Percentiles rank a stretch among this genome's conserved stretches.
These are phyloP conservation scores for Tricholomella constricta DNA, from an alignment of 768 basidiomycete species.

Conservation along the genomic window DNA sequence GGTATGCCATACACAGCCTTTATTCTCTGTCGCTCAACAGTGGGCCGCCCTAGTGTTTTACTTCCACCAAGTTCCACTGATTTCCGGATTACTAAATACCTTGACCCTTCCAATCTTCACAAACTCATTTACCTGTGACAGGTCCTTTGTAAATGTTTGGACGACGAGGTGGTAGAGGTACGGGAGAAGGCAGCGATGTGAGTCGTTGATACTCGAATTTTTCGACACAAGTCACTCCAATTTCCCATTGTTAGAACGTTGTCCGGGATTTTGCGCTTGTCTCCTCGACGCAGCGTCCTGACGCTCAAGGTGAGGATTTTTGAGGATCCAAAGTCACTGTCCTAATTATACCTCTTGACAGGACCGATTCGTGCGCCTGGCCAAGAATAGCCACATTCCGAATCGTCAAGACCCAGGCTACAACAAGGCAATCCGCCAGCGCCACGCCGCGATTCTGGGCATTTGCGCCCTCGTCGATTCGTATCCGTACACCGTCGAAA, in stretches of 20 bases:
- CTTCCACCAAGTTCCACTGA: constrained; percentile 85
- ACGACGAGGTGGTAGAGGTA: constrained; percentile 88
- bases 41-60: constrained; percentile 62
- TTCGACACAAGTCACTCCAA: neutral
- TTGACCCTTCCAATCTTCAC: neutral
- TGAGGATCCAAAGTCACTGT: no score
- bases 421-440: constrained; percentile 68
- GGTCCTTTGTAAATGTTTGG: constrained; percentile 79
- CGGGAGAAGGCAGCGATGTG: constrained; percentile 87
- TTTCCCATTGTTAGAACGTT: constrained; percentile 54
- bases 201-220: constrained; percentile 25
- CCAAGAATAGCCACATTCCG: constrained; percentile 69
- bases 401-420: constrained; percentile 64
- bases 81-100: constrained; percentile 56
- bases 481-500: constrained; percentile 93
- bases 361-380: constrained; percentile 80
- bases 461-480: constrained; percentile 92
- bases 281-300: constrained; percentile 74
- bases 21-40: neutral
- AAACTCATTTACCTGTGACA: constrained; percentile 29
- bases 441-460: constrained; percentile 93
- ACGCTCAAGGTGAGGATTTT: constrained; percentile 60
- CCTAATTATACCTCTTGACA: constrained; percentile 26
- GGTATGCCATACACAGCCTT: constrained; percentile 49
- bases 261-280: constrained; percentile 81